Percentiles rank a stretch among this genome's conserved stretches.
Evolutionary conservation across 139 green algal species (phyloP).

Genomic region (Picochlorum sp.): DNA sequence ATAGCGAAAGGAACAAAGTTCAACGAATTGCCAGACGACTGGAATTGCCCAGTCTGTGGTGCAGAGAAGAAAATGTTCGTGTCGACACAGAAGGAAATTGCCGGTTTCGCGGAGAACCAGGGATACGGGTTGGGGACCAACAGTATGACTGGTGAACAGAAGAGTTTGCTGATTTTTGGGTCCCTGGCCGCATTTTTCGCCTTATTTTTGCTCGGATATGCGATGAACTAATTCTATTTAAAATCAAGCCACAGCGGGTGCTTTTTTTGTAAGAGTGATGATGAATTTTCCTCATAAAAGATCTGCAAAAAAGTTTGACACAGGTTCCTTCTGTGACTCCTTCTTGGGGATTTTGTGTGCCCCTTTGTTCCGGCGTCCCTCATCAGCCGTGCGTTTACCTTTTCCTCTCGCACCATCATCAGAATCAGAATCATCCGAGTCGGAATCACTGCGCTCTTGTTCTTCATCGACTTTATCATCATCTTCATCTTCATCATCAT

Average conservation of each 20-base stretch:
- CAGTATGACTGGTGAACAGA: slow-evolving; percentile 79
- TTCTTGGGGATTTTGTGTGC: slow-evolving; percentile 23
- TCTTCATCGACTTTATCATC: slow-evolving; percentile 16
- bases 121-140: slow-evolving; percentile 87
- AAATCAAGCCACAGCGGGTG: background rate
- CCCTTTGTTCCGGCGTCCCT: slow-evolving; percentile 9
- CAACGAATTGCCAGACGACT: slow-evolving; percentile 78
- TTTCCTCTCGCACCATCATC: slow-evolving; percentile 7
- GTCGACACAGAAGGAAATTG: slow-evolving; percentile 57
- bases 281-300: slow-evolving; percentile 13
- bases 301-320: slow-evolving; percentile 26
- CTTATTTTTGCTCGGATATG: slow-evolving; percentile 84
- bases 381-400: background rate
- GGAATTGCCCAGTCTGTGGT: slow-evolving; percentile 84
- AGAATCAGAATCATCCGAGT: background rate
- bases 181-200: slow-evolving; percentile 68
- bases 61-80: slow-evolving; percentile 68
- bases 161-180: slow-evolving; percentile 86
- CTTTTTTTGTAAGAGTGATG: background rate
- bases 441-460: background rate
- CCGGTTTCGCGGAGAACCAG: slow-evolving; percentile 89
- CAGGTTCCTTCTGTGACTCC: background rate
- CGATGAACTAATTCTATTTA: slow-evolving; percentile 46
- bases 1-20: slow-evolving; percentile 65
- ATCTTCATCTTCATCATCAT: slow-evolving; percentile 41